These are phyloP conservation scores for Paecilomyces dactylethromorphus DNA, from an alignment of 2,329 filamentous ascomycete species.

Conservation along the genomic window DNA sequence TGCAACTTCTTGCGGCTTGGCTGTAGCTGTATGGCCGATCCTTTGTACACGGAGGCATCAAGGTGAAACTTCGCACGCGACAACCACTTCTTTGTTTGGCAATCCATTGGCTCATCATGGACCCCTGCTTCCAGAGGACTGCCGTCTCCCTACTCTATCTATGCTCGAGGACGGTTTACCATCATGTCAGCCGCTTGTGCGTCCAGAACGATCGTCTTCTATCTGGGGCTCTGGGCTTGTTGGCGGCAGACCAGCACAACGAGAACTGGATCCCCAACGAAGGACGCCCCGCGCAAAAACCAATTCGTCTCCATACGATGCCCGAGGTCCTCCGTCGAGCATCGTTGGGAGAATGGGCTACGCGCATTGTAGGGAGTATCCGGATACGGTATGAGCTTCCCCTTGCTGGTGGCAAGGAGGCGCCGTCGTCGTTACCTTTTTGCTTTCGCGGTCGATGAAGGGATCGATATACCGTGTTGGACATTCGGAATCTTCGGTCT, in stretches of 20 bases:
- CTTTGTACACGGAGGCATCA: neutral
- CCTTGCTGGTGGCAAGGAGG: neutral
- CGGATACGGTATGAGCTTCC: neutral
- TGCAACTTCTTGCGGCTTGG: neutral
- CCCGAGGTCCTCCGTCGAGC: neutral
- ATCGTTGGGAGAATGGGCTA: neutral
- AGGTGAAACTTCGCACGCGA: neutral
- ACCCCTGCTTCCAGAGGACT: neutral
- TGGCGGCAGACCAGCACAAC: neutral
- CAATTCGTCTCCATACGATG: neutral
- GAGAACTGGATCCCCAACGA: neutral
- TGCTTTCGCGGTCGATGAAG: neutral
- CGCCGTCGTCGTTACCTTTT: neutral
- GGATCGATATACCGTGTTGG: neutral
- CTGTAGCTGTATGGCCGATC: neutral
- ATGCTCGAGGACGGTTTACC: neutral
- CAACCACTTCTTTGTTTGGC: neutral
- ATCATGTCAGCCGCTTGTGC: neutral
- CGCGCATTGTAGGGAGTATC: neutral
- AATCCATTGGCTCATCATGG: neutral
- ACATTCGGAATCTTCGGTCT: neutral
- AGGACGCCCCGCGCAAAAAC: neutral
- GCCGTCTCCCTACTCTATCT: too few species aligned
- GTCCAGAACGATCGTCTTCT: neutral
- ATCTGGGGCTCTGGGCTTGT: neutral